phyloP scores from a whole-genome alignment of 2,329 filamentous ascomycete species.

The Lecanoromycetidae sp. region DNA sequence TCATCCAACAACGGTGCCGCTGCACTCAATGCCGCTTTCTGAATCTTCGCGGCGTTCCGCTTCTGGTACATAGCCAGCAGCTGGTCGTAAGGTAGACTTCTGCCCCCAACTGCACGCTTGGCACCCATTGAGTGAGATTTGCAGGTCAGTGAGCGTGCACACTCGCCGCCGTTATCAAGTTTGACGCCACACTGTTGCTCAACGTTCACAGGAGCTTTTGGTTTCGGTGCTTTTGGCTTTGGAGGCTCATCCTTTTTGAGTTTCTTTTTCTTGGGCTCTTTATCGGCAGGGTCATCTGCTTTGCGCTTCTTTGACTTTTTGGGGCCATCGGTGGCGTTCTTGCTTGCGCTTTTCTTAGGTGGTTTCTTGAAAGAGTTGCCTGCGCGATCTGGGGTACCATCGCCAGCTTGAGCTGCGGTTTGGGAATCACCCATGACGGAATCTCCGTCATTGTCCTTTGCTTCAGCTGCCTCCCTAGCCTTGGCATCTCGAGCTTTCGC shows the following conservation, averaged over 20 bases:
- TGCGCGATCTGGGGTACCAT: slow-evolving; percentile 32
- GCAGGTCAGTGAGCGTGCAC: slow-evolving; percentile 79
- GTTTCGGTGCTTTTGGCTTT: slow-evolving; percentile 70
- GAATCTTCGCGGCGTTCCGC: slow-evolving; percentile 97
- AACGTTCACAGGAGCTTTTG: slow-evolving; percentile 86
- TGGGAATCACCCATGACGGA: slow-evolving; percentile 21
- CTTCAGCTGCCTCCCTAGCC: slow-evolving; percentile 37
- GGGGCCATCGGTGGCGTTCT: slow-evolving; percentile 37
- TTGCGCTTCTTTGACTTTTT: slow-evolving; percentile 24
- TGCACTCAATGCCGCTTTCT: slow-evolving; percentile 90
- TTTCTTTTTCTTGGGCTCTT: slow-evolving; percentile 74
- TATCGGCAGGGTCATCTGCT: slow-evolving; percentile 44
- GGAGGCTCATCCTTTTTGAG: slow-evolving; percentile 95
- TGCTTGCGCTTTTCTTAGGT: slow-evolving; percentile 53
- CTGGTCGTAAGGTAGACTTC: slow-evolving; percentile 86
- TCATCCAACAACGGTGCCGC: slow-evolving; percentile 84
- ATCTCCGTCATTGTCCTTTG: slow-evolving; percentile 30
- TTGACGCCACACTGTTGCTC: slow-evolving; percentile 87
- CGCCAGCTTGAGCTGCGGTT: slow-evolving; percentile 20
- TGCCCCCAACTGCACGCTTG: slow-evolving; percentile 74
- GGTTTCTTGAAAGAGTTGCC: slow-evolving; percentile 35
- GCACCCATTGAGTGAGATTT: slow-evolving; percentile 94
- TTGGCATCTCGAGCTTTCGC: slow-evolving; percentile 26
- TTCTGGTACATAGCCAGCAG: slow-evolving; percentile 79
- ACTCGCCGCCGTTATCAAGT: slow-evolving; percentile 72